phyloP scores from a whole-genome alignment of 768 basidiomycete genomes.

The Chalciporus sphaerocephalus region DNA sequence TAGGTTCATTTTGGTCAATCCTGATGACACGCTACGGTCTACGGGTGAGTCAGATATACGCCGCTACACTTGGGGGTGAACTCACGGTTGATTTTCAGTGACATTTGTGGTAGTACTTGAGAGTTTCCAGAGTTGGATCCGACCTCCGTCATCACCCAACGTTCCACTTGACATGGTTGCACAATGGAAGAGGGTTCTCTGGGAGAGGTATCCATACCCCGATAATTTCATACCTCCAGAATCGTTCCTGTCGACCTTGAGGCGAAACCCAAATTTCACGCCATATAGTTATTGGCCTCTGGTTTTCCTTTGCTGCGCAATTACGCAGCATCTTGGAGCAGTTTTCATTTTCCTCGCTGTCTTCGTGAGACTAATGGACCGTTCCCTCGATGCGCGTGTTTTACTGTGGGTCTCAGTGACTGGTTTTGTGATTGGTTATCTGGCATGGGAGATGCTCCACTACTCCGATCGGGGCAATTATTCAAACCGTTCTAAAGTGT shows the following conservation, averaged over 20 bases:
- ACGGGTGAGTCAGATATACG: background rate
- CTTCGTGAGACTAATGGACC: slow-evolving; percentile 68
- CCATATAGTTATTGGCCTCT: slow-evolving; percentile 76
- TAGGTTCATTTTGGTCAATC: background rate
- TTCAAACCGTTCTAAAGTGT: slow-evolving; percentile 45
- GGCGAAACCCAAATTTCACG: slow-evolving; percentile 75
- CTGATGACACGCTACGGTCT: background rate
- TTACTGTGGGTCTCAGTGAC: slow-evolving; percentile 62
- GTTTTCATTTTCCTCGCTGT: slow-evolving; percentile 79
- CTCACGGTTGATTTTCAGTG: background rate
- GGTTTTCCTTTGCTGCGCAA: slow-evolving; percentile 63
- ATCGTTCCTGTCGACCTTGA: slow-evolving; percentile 73
- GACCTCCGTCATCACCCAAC: background rate
- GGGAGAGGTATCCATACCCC: slow-evolving; percentile 68
- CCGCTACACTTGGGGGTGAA: too few species aligned
- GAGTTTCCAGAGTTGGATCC: background rate
- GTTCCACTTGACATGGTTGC: slow-evolving; percentile 15
- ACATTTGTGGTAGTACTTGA: background rate
- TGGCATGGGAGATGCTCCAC: slow-evolving; percentile 56
- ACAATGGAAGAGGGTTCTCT: slow-evolving; percentile 72
- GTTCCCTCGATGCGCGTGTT: slow-evolving; percentile 60
- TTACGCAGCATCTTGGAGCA: slow-evolving; percentile 80
- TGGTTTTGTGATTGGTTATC: slow-evolving; percentile 58
- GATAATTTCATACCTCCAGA: slow-evolving; percentile 81
- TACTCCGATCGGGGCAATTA: slow-evolving; percentile 29